These are phyloP conservation scores for Erodium texanum DNA, from an alignment of 441 rosid species.

Conservation along the genomic window DNA sequence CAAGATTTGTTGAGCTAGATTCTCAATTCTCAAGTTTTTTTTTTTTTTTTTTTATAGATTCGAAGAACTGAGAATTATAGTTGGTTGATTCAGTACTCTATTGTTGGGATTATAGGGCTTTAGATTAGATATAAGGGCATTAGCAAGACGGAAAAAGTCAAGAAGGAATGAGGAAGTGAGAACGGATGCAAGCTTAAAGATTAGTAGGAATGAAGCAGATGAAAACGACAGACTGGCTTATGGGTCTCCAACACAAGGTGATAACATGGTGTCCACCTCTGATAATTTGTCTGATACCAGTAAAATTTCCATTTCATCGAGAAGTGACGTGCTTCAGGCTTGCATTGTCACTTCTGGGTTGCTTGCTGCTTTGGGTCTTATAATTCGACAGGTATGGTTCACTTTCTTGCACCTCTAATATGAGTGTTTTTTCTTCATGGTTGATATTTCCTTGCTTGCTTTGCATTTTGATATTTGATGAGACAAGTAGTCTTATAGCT, in stretches of 20 bases:
- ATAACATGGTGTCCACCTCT: slow-evolving; percentile 9
- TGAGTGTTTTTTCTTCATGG: not conserved
- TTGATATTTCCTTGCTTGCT: not conserved
- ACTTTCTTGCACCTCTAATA: not conserved
- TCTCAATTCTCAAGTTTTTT: slow-evolving; percentile 26
- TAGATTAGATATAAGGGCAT: slow-evolving; percentile 23
- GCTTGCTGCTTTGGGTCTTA: slow-evolving; percentile 53
- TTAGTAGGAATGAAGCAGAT: slow-evolving; percentile 17
- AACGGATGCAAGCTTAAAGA: slow-evolving; percentile 19
- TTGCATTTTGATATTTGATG: not conserved
- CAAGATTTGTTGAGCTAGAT: slow-evolving; percentile 10
- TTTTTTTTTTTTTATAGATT: not conserved
- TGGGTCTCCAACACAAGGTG: slow-evolving; percentile 22
- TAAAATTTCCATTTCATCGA: slow-evolving; percentile 32
- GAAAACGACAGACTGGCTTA: slow-evolving; percentile 25
- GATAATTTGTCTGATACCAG: slow-evolving; percentile 19
- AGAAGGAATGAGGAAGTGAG: slow-evolving; percentile 22
- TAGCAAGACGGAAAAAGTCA: slow-evolving; percentile 42
- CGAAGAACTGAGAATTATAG: not conserved
- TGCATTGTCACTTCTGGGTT: slow-evolving; percentile 63
- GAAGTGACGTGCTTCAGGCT: slow-evolving; percentile 67
- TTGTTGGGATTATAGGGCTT: slow-evolving; percentile 23
- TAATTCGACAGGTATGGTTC: slow-evolving; percentile 51
- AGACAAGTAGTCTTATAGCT: not conserved
- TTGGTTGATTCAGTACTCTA: not conserved